Evolutionary conservation across 257 asterid genomes (phyloP).

Genomic region (Solanum ossicruentum): DNA sequence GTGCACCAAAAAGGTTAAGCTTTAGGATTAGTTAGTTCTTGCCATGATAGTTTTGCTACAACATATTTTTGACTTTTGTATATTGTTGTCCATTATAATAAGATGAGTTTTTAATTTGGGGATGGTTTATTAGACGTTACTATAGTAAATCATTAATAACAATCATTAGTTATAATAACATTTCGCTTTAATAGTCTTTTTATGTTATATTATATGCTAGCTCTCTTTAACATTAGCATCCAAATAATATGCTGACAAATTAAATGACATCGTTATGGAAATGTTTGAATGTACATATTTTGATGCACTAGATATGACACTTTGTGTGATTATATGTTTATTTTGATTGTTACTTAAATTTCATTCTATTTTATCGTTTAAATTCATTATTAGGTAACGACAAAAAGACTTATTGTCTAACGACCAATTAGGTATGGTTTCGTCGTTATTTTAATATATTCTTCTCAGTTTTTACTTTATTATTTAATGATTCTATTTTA

Average conservation of each 20-base stretch:
- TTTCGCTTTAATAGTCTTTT: neutral
- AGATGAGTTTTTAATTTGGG: neutral
- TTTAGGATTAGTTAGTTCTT: neutral
- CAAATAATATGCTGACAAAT: neutral
- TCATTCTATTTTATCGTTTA: too few relatives aligned
- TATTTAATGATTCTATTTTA: too few relatives aligned
- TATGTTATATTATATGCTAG: neutral
- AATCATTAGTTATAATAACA: neutral
- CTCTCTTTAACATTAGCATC: neutral
- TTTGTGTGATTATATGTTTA: neutral
- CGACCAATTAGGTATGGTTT: too few relatives aligned
- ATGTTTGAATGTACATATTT: neutral
- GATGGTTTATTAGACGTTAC: neutral
- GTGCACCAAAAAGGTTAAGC: slow-evolving; percentile 44
- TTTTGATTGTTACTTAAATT: too few relatives aligned
- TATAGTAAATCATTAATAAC: neutral
- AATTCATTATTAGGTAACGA: too few relatives aligned
- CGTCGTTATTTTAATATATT: too few relatives aligned
- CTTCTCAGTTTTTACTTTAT: too few relatives aligned
- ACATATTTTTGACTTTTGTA: neutral
- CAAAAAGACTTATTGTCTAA: too few relatives aligned
- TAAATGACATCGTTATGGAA: neutral
- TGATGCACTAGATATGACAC: neutral
- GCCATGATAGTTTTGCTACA: neutral
- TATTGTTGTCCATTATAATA: neutral